These are phyloP conservation scores for Epicoccum nigrum DNA, from an alignment of 2,329 filamentous ascomycete genomes.

Conservation along the genomic window DNA sequence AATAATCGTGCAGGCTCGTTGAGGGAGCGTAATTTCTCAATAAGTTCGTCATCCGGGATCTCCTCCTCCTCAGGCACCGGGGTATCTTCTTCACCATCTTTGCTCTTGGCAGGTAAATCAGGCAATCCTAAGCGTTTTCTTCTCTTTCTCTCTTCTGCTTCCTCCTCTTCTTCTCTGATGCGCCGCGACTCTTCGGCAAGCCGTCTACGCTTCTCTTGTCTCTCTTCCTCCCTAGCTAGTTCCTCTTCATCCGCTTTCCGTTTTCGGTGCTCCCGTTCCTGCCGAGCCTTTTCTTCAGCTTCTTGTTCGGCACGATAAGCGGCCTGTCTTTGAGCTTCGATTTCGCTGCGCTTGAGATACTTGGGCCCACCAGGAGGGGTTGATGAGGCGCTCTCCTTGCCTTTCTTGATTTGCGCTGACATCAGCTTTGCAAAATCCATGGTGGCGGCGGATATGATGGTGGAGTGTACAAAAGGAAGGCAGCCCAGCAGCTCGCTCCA, in stretches of 20 bases:
- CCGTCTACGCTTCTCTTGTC: constrained; percentile 81
- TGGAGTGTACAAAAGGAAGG: background rate
- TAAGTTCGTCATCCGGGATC: constrained; percentile 73
- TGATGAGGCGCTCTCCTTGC: constrained; percentile 60
- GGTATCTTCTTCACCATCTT: constrained; percentile 52
- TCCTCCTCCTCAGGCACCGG: constrained; percentile 61
- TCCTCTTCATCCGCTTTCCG: constrained; percentile 90
- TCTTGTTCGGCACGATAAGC: constrained; percentile 84
- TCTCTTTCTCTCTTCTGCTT: constrained; percentile 72
- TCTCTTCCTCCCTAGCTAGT: constrained; percentile 67
- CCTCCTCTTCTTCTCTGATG: constrained; percentile 73
- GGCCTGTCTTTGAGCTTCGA: constrained; percentile 80
- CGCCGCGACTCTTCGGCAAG: constrained; percentile 80
- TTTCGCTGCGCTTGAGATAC: constrained; percentile 82
- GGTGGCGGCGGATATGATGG: constrained; percentile 12
- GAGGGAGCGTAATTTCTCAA: constrained; percentile 69
- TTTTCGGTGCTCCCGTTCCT: constrained; percentile 74
- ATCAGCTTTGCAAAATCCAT: constrained; percentile 98
- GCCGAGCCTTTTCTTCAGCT: constrained; percentile 72
- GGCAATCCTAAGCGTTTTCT: constrained; percentile 81
- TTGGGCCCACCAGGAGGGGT: constrained; percentile 58
- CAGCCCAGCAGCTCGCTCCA: constrained; percentile 2
- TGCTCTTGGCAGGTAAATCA: constrained; percentile 65
- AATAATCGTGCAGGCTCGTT: constrained; percentile 79
- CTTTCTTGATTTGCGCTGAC: constrained; percentile 88